Evolutionary conservation across 2,329 filamentous ascomycete genomes (phyloP).

Genomic region (Cordyceps pruinosa): DNA sequence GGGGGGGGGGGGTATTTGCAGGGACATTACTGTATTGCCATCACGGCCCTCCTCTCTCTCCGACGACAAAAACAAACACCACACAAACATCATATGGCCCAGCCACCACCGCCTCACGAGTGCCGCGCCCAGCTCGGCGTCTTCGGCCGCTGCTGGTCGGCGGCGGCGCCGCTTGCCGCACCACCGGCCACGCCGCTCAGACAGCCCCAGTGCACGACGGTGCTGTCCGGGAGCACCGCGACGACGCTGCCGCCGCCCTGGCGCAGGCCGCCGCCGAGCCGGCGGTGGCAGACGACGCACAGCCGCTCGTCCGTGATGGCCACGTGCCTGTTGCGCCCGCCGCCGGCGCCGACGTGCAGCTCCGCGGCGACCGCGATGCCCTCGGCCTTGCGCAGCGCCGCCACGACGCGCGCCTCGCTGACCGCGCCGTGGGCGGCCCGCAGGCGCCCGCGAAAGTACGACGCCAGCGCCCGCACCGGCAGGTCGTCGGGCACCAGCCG

Average conservation of each 20-base stretch:
- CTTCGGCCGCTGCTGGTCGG: conserved; percentile 12
- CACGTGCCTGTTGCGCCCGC: conserved; percentile 58
- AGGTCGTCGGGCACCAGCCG: conserved; percentile 77
- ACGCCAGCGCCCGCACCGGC: conserved; percentile 71
- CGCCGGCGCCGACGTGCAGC: conserved; percentile 59
- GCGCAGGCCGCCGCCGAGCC: conserved; percentile 76
- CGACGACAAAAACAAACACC: not conserved
- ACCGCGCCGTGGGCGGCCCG: conserved; percentile 75
- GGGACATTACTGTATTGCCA: conserved; percentile 6
- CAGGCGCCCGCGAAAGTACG: conserved; percentile 88
- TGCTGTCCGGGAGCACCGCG: conserved; percentile 77
- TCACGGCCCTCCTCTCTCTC: not conserved
- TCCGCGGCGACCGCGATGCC: conserved; percentile 69
- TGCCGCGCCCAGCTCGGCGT: conserved; percentile 31
- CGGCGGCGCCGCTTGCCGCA: no score
- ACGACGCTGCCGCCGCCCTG: conserved; percentile 89
- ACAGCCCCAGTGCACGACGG: conserved; percentile 77
- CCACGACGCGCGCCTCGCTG: conserved; percentile 72
- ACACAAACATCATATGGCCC: conserved; percentile 9
- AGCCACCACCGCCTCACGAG: no score
- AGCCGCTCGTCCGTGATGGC: conserved; percentile 81
- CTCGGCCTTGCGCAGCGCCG: conserved; percentile 69
- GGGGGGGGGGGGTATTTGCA: conserved; percentile 16
- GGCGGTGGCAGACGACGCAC: conserved; percentile 88
- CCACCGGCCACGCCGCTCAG: conserved; percentile 41